A percentile compares a stretch with the other conserved stretches of the same genome.
Conservation (phyloP, 768 basidiomycete genomes). For the Amanita inopinata region DNA sequence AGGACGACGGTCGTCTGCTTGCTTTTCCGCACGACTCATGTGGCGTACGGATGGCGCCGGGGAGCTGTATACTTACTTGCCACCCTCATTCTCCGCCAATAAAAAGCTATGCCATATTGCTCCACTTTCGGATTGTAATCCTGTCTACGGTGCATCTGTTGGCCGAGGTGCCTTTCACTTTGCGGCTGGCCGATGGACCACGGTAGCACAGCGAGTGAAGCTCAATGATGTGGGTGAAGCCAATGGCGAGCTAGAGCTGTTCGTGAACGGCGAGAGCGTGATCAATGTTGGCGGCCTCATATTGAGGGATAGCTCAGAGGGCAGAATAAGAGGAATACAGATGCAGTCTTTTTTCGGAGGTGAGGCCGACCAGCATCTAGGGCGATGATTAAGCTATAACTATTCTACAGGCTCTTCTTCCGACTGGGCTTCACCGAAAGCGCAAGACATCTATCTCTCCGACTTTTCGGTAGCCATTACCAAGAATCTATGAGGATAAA, state of each 20-base stretch:
- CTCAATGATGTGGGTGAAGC: conserved; percentile 63
- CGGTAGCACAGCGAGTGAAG: conserved; percentile 58
- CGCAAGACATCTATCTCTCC: conserved; percentile 56
- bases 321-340: conserved; percentile 55
- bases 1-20: conserved; percentile 42
- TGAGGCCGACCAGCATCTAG: conserved; percentile 16
- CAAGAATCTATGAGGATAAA: background rate
- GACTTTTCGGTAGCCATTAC: conserved; percentile 35
- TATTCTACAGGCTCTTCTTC: conserved; percentile 29
- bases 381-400: background rate
- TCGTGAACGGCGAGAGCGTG: conserved; percentile 54
- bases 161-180: conserved; percentile 63
- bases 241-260: conserved; percentile 67
- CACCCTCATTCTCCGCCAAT: conserved; percentile 39
- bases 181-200: conserved; percentile 54
- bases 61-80: conserved; percentile 68
- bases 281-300: conserved; percentile 48
- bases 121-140: conserved; percentile 45
- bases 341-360: conserved; percentile 79
- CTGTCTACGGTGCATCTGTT: conserved; percentile 55
- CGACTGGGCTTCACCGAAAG: conserved; percentile 49
- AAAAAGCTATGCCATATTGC: conserved; percentile 37
- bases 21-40: conserved; percentile 65
- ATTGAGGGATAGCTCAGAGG: conserved; percentile 36
- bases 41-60: conserved; percentile 51